Conservation (phyloP, 441 rosid species). For the Daphne laureola region DNA sequence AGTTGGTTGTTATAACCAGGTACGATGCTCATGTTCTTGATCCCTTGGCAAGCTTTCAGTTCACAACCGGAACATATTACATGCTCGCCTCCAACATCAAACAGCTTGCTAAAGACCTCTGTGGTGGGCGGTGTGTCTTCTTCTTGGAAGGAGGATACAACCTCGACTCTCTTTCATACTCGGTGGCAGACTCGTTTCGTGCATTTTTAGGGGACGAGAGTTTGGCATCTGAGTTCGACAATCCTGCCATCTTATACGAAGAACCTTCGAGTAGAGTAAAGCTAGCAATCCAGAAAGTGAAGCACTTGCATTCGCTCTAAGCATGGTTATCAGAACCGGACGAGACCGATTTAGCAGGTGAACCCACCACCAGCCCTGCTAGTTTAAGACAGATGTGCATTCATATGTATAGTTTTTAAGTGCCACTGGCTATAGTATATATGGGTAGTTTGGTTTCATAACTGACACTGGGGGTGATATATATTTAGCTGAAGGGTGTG, state of each 20-base stretch:
- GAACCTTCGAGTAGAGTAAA: constrained; percentile 68
- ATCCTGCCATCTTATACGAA: constrained; percentile 76
- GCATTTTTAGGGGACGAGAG: constrained; percentile 83
- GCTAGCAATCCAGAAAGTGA: constrained; percentile 65
- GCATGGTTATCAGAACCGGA: no score
- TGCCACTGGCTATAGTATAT: no score
- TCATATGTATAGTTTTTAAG: no score
- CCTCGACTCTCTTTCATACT: constrained; percentile 76
- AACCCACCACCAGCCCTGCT: no score
- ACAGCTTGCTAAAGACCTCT: constrained; percentile 73
- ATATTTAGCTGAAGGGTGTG: no score
- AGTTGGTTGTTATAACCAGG: constrained; percentile 24
- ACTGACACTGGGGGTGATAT: no score
- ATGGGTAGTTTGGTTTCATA: no score
- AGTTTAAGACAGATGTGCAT: no score
- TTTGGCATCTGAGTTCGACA: constrained; percentile 65
- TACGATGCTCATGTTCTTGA: constrained; percentile 83
- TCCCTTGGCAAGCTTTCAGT: constrained; percentile 80
- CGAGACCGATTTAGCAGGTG: no score
- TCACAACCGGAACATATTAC: constrained; percentile 84
- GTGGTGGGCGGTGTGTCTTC: constrained; percentile 81
- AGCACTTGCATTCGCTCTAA: constrained; percentile 66
- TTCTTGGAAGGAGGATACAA: constrained; percentile 97
- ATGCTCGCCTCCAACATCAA: constrained; percentile 66
- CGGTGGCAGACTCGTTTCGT: constrained; percentile 82